phyloP scores from a whole-genome alignment of 1,139 yeast genomes.

The Yamadazyma mexicana region DNA sequence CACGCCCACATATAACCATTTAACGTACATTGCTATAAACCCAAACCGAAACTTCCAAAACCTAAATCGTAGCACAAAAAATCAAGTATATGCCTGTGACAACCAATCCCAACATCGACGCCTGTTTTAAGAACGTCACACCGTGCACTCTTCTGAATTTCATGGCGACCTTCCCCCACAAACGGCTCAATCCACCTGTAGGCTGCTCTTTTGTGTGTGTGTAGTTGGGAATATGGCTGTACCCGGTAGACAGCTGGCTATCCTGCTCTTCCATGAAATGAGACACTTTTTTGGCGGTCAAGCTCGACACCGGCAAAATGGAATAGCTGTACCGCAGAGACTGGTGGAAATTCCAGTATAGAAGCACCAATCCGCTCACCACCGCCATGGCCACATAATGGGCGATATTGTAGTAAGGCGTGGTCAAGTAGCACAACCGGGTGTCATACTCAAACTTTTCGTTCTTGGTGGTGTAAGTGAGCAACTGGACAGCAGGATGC shows the following conservation, averaged over 20 bases:
- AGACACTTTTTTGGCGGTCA: slow-evolving; percentile 21
- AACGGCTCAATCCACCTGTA: not conserved
- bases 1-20: no score
- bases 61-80: slow-evolving; percentile 10
- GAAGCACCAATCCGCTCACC: slow-evolving; percentile 26
- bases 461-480: slow-evolving; percentile 29
- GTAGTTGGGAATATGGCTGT: slow-evolving; percentile 2
- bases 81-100: slow-evolving; percentile 21
- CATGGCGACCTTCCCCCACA: not conserved
- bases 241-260: slow-evolving; percentile 4
- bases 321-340: slow-evolving; percentile 18
- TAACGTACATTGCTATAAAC: no score
- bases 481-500: slow-evolving; percentile 53
- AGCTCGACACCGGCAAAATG: slow-evolving; percentile 15
- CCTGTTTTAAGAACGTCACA: slow-evolving; percentile 20
- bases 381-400: slow-evolving; percentile 41
- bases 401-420: slow-evolving; percentile 47
- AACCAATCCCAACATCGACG: slow-evolving; percentile 15
- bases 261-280: slow-evolving; percentile 27
- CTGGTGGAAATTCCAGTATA: slow-evolving; percentile 33
- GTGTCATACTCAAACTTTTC: slow-evolving; percentile 35
- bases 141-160: slow-evolving; percentile 16
- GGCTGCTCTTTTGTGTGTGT: slow-evolving; percentile 2
- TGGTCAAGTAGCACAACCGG: slow-evolving; percentile 46
- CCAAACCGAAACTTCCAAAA: not conserved